Base-by-base conservation (phyloP, 441 rosid genomes). In the Macaranga tanarius region DNA sequence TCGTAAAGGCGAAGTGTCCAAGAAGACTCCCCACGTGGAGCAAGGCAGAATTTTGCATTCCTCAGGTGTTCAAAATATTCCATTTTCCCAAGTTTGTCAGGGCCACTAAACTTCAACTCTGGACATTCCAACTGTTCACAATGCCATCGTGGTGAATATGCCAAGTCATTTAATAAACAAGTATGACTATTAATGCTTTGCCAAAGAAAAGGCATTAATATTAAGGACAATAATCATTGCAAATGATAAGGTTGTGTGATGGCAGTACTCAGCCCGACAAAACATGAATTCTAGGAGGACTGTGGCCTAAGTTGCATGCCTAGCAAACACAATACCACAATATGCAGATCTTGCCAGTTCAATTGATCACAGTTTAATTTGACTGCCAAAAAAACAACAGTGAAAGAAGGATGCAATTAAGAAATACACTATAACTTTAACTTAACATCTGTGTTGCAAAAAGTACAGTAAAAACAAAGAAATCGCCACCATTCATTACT, bases 1-100 rank as follows among this genome's bases (percentile, higher is more conserved):
- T 95, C 98, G 3, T 91, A 95, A 75, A 95, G 91, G 63, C 99
- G 88, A 79, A 93, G 98, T 3, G 99, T 91, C 99, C 99, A 93
- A 12, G 98, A 95, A 79, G 99, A 95, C 69, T 90, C 93, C 65
- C 98, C 99, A 20, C 98, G 91, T 26, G 99, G 99, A 71, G 96
- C 95, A 40, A 93, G 91, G 81, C 99, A 95, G 83, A 95, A 95
- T 83, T 90, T 95, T 59, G 99, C 92, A 70, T 90, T 85, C 71
- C 91, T 85, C 58, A 95, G 84, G 84, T 95, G 97, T 73, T 95
- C 86, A 84, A 95, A 95, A 77, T 95, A 95, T 60, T 91, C 96
- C 26, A 82, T 69, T 80, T 86, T 90, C 71, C 91, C 93, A 55
- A 91, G 79, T 81, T 92, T 95, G 51, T 88, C 89, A 2, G 93